A percentile compares a stretch with the other conserved stretches of the same genome.
phyloP scores from a whole-genome alignment of 495 filamentous ascomycete genomes.

The Podospora appendiculata region DNA sequence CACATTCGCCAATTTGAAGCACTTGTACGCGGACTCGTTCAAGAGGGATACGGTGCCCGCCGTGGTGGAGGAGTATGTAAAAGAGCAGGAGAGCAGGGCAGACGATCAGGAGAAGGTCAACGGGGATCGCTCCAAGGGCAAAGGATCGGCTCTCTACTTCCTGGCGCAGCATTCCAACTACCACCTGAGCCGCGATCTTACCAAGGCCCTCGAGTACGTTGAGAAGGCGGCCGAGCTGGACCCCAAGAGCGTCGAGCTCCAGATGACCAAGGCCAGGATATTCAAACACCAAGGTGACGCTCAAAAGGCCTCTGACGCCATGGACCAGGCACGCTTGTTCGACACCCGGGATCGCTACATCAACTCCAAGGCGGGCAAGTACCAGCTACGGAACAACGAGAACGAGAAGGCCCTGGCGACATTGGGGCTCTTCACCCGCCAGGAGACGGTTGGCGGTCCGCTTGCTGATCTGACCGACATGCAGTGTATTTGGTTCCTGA shows the following conservation, averaged over 20 bases:
- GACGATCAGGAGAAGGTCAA: slow-evolving; percentile 35
- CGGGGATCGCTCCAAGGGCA: slow-evolving; percentile 55
- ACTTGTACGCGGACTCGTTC: slow-evolving; percentile 66
- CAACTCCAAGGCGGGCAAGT: slow-evolving; percentile 97
- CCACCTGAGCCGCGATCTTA: slow-evolving; percentile 71
- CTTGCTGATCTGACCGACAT: slow-evolving; percentile 91
- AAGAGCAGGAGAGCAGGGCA: slow-evolving; percentile 40
- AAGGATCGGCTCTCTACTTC: slow-evolving; percentile 78
- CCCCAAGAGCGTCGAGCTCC: slow-evolving; percentile 77
- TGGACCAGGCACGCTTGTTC: slow-evolving; percentile 78
- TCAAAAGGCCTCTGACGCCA: slow-evolving; percentile 72
- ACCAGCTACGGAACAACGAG: slow-evolving; percentile 87
- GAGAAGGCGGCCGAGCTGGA: slow-evolving; percentile 74
- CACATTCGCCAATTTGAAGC: slow-evolving; percentile 91
- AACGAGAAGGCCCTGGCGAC: slow-evolving; percentile 77
- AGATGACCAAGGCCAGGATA: slow-evolving; percentile 93
- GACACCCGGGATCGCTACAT: slow-evolving; percentile 92
- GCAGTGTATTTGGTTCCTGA: slow-evolving; percentile 97
- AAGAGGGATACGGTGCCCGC: slow-evolving; percentile 71
- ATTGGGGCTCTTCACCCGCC: slow-evolving; percentile 89
- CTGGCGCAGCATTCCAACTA: slow-evolving; percentile 97
- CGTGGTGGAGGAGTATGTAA: slow-evolving; percentile 71
- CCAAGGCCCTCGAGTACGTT: slow-evolving; percentile 73
- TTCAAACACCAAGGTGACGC: slow-evolving; percentile 84
- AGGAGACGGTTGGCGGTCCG: slow-evolving; percentile 77